A percentile compares a stretch with the other conserved stretches of the same genome.
phyloP scores from a whole-genome alignment of 345 rosid genomes.

The Lagerstroemia speciosa region DNA sequence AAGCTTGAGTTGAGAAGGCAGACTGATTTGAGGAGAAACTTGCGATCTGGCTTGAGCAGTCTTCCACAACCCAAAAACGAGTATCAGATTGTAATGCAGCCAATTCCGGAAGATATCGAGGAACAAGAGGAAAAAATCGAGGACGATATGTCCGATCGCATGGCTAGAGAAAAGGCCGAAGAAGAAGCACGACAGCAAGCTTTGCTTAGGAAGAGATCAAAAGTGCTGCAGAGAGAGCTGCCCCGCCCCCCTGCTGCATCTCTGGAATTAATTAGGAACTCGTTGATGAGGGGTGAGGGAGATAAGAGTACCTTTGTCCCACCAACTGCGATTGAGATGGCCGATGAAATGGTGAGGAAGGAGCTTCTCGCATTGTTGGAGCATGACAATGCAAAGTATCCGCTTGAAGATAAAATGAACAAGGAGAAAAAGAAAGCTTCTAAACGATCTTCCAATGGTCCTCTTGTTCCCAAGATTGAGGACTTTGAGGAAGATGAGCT shows the following conservation, averaged over 20 bases:
- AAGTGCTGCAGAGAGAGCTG: slow-evolving; percentile 94
- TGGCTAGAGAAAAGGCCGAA: slow-evolving; percentile 83
- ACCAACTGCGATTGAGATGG: slow-evolving; percentile 74
- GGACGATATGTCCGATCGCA: slow-evolving; percentile 96
- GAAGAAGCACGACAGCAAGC: slow-evolving; percentile 88
- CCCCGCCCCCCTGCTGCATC: slow-evolving; percentile 95
- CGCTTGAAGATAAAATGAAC: slow-evolving; percentile 64
- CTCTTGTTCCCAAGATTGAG: slow-evolving; percentile 51
- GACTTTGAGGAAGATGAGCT: slow-evolving; percentile 79
- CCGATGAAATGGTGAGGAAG: slow-evolving; percentile 79
- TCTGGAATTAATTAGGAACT: slow-evolving; percentile 69
- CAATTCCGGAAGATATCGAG: slow-evolving; percentile 71
- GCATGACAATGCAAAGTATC: slow-evolving; percentile 97
- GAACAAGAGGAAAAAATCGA: slow-evolving; percentile 90
- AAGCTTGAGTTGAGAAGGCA: slow-evolving; percentile 72
- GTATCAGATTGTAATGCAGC: slow-evolving; percentile 79
- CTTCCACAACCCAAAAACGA: slow-evolving; percentile 98
- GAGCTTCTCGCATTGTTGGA: slow-evolving; percentile 73
- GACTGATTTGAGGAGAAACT: slow-evolving; percentile 69
- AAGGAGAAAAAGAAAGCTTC: slow-evolving; percentile 73
- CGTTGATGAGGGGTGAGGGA: slow-evolving; percentile 68
- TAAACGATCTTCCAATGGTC: slow-evolving; percentile 52
- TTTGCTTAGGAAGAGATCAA: slow-evolving; percentile 86
- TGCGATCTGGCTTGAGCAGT: slow-evolving; percentile 58
- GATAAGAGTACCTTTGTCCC: slow-evolving; percentile 94